Percentiles rank a stretch among this genome's conserved stretches.
Conservation (phyloP, 2,329 filamentous ascomycete species). For the Tolypocladium tundrense region DNA sequence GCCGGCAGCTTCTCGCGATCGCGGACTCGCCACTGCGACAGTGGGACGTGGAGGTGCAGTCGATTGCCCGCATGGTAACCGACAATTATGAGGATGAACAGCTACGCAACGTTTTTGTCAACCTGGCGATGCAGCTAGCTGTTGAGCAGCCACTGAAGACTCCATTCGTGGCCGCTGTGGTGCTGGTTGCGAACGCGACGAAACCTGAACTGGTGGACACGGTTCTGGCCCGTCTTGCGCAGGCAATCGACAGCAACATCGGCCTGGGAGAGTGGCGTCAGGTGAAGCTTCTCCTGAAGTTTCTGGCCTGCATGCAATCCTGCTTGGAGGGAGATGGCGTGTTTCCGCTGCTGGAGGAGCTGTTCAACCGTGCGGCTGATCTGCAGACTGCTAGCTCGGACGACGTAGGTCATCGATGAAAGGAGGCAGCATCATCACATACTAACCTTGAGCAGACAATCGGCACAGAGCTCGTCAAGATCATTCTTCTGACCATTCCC, state of each 20-base stretch:
- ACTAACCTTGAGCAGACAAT: constrained; percentile 37
- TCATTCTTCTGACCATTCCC: constrained; percentile 88
- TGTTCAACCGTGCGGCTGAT: constrained; percentile 88
- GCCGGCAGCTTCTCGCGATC: constrained; percentile 68
- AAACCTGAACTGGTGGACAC: constrained; percentile 66
- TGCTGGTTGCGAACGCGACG: constrained; percentile 68
- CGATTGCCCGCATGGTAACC: constrained; percentile 64
- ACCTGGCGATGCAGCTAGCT: constrained; percentile 64
- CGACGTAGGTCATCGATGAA: constrained; percentile 52
- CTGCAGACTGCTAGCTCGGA: constrained; percentile 88
- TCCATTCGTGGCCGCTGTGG: constrained; percentile 81
- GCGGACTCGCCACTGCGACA: constrained; percentile 72
- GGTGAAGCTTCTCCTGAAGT: constrained; percentile 82
- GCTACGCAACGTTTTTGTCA: constrained; percentile 61
- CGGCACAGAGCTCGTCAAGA: constrained; percentile 84
- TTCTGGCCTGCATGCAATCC: constrained; percentile 76
- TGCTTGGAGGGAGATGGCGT: constrained; percentile 76
- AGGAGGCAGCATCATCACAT: not conserved
- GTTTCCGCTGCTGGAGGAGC: constrained; percentile 73
- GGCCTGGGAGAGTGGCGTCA: constrained; percentile 73
- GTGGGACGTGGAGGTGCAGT: constrained; percentile 67
- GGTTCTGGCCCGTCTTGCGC: constrained; percentile 53
- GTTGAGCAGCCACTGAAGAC: constrained; percentile 94
- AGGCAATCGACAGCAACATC: constrained; percentile 56
- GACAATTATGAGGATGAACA: constrained; percentile 83